phyloP scores from a whole-genome alignment of 768 basidiomycete genomes.

The Lactarius quietus region DNA sequence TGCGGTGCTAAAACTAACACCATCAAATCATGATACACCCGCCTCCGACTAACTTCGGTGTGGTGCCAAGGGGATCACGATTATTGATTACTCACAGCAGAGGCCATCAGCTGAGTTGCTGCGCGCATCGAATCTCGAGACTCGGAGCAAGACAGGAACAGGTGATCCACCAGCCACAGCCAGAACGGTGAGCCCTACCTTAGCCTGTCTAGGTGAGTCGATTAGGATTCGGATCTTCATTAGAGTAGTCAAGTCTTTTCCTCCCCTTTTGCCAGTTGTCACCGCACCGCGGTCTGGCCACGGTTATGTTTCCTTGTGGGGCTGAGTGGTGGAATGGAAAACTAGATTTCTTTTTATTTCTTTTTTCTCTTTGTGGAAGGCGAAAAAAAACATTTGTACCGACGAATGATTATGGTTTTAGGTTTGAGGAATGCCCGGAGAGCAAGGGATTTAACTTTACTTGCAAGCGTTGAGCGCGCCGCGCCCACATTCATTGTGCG shows the following conservation, averaged over 20 bases:
- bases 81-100: neutral
- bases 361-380: too few relatives aligned
- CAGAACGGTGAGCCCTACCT: neutral
- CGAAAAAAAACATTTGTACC: neutral
- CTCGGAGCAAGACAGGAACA: neutral
- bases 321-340: neutral
- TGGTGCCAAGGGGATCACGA: neutral
- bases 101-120: neutral
- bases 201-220: neutral
- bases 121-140: neutral
- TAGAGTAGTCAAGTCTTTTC: neutral
- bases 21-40: neutral
- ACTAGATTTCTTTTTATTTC: neutral
- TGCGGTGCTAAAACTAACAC: neutral
- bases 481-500: slow-evolving; percentile 1
- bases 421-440: neutral
- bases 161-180: neutral
- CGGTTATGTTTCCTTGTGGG: neutral
- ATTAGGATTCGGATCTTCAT: slow-evolving; percentile 5
- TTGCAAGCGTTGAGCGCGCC: slow-evolving; percentile 5
- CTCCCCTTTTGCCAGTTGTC: neutral
- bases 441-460: slow-evolving; percentile 1
- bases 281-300: slow-evolving; percentile 4
- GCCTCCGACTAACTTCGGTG: neutral
- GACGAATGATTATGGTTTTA: neutral